Percentiles rank a stretch among this genome's conserved stretches.
Evolutionary conservation across 768 basidiomycete species (phyloP).

Genomic region (Cystofilobasidium ferigula): DNA sequence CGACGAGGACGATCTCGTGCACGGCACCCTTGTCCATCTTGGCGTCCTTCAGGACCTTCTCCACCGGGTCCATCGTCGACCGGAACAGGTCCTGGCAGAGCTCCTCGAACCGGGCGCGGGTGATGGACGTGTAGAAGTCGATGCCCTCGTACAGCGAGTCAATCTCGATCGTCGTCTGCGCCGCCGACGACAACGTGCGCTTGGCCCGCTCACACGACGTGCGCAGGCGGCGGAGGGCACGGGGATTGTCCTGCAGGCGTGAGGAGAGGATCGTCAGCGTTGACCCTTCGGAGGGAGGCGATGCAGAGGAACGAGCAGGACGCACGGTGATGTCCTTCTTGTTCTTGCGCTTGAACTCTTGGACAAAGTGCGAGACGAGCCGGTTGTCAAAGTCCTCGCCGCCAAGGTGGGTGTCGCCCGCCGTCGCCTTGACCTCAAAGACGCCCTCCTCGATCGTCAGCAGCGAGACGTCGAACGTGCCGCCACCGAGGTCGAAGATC

Average conservation of each 20-base stretch:
- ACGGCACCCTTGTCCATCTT: conserved; percentile 91
- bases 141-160: conserved; percentile 97
- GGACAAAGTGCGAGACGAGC: conserved; percentile 93
- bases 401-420: conserved; percentile 97
- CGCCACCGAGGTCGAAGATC: conserved; percentile 98
- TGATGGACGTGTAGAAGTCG: conserved; percentile 97
- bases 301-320: background rate
- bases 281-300: no score
- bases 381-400: conserved; percentile 99
- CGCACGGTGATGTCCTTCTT: conserved; percentile 66
- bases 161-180: conserved; percentile 98
- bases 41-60: conserved; percentile 97
- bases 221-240: conserved; percentile 88
- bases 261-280: background rate
- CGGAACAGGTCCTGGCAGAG: conserved; percentile 92
- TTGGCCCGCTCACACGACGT: conserved; percentile 99
- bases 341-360: conserved; percentile 28
- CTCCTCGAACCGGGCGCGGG: conserved; percentile 99
- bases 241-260: conserved; percentile 73
- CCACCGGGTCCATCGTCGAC: conserved; percentile 93
- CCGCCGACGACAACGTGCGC: conserved; percentile 93
- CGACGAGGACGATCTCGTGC: conserved; percentile 97
- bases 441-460: conserved; percentile 96
- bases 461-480: conserved; percentile 99
- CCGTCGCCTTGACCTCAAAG: conserved; percentile 85